A percentile compares a stretch with the other conserved stretches of the same genome.
Evolutionary conservation across 345 rosid species (phyloP).

Genomic region (Citrus inodora): DNA sequence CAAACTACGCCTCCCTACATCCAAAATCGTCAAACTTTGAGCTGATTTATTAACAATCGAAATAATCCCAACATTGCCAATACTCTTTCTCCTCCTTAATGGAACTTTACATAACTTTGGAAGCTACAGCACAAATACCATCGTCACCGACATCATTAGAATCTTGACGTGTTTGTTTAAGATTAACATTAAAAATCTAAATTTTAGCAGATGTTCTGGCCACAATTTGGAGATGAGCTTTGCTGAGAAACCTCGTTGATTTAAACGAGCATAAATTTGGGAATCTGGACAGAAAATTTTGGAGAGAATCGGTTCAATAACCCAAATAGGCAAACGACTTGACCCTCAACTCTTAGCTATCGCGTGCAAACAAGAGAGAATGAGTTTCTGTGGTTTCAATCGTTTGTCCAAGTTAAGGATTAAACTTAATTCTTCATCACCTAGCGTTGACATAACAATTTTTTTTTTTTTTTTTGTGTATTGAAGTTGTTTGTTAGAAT

Average conservation of each 20-base stretch:
- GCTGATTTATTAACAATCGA: conserved; percentile 16
- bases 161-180: too few species aligned
- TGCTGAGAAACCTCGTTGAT: conserved; percentile 4
- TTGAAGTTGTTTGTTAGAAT: neutral
- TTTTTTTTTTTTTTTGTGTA: neutral
- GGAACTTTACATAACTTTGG: conserved; percentile 17
- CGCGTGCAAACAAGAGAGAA: conserved; percentile 36
- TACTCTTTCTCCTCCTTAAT: conserved; percentile 18
- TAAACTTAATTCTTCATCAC: too few species aligned
- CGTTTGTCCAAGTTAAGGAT: too few species aligned
- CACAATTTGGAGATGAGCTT: conserved; percentile 31
- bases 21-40: conserved; percentile 26
- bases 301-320: conserved; percentile 31
- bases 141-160: conserved; percentile 7
- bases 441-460: too few species aligned
- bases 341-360: conserved; percentile 45
- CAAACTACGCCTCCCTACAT: conserved; percentile 27
- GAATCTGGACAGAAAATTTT: conserved; percentile 35
- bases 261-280: conserved; percentile 27
- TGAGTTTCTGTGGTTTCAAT: conserved; percentile 25
- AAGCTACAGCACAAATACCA: conserved; percentile 34
- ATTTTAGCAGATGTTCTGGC: conserved; percentile 30
- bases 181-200: neutral
- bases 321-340: conserved; percentile 4
- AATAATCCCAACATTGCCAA: conserved; percentile 30